These are phyloP conservation scores for Pseudohyphozyma bogoriensis DNA, from an alignment of 768 basidiomycete genomes.

Conservation along the genomic window DNA sequence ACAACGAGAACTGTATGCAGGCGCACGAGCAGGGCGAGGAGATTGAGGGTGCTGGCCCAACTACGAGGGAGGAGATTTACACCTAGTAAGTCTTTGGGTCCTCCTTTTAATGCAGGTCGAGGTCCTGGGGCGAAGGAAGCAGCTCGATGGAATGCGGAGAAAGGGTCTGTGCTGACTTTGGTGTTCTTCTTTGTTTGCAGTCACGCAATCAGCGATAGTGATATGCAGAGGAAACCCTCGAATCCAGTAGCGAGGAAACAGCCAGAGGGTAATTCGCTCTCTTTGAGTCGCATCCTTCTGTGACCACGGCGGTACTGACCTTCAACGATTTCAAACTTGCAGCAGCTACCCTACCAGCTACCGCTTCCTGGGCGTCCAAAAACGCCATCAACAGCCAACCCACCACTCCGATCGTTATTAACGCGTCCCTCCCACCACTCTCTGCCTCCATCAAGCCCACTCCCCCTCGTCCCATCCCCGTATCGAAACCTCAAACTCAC, in stretches of 20 bases:
- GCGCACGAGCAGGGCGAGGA: constrained; percentile 98
- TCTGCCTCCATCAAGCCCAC: constrained; percentile 21
- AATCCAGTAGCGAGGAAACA: constrained; percentile 17
- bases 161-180: constrained; percentile 57
- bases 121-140: neutral
- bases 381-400: constrained; percentile 17
- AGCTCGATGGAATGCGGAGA: constrained; percentile 63
- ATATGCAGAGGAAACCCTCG: constrained; percentile 32
- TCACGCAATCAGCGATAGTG: constrained; percentile 33
- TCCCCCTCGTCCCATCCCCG: constrained; percentile 16
- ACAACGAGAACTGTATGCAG: constrained; percentile 83
- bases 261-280: neutral
- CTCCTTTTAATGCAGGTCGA: neutral
- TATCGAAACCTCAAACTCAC: constrained; percentile 25
- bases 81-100: constrained; percentile 55
- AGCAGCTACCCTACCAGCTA: constrained; percentile 25
- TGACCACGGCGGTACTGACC: neutral
- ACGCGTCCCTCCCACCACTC: constrained; percentile 19
- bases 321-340: neutral
- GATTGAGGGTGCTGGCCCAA: constrained; percentile 52
- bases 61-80: constrained; percentile 90
- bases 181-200: too few species aligned
- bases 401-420: constrained; percentile 19
- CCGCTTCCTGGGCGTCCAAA: constrained; percentile 29
- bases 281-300: neutral